Base-by-base conservation (phyloP, 1,284 basidiomycete species). In the Rhodotorula sp. region DNA sequence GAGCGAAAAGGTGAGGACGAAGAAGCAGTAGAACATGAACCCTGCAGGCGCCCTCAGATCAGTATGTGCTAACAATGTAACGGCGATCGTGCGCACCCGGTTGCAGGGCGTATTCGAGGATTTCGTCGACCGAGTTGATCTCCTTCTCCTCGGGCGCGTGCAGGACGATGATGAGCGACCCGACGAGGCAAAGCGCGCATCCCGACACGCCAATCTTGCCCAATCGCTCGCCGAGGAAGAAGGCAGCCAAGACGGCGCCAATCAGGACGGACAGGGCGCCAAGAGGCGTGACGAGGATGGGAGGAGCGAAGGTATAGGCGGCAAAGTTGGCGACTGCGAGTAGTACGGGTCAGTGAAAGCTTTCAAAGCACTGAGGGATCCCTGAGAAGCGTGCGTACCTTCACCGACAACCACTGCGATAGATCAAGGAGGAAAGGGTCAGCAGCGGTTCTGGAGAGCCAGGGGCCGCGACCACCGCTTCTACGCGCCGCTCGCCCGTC, bases 201-300 rank as follows among this genome's bases (percentile, higher is more conserved):
- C 96, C 97, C 13, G 95, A 87, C 57, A 93, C 87, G 55, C 96
- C 96, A 19, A 99, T 86, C 78, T 93, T 91, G 9, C 96, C 97
- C 10, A 99, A 86, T 82, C 93, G 90, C 86, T 99, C 97, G 69
- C 93, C 88, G 52, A 99, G 87, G 52, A 27, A 44, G 56, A 52
- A 41, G 44, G 19, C n/a, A 49, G 17, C 41, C 19, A 19, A 44
- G 16, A 83, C 90, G 72, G 77, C 93, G 92, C 94, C 97, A 74
- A 99, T 93, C 72, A 99, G 88, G n/a, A 99, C 96, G 82, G 92
- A 95, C 67, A 97, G 86, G 17, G 96, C 95, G 68, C 96, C 96
- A 19, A 99, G 85, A 9, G 96, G 96, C 1, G 96, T 98, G 54
- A 99, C 94, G 66, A 99, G 86, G 79, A 98, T 97, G 75, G 96